Conservation (phyloP, 2,329 filamentous ascomycete genomes). For the Microsporum audouinii region DNA sequence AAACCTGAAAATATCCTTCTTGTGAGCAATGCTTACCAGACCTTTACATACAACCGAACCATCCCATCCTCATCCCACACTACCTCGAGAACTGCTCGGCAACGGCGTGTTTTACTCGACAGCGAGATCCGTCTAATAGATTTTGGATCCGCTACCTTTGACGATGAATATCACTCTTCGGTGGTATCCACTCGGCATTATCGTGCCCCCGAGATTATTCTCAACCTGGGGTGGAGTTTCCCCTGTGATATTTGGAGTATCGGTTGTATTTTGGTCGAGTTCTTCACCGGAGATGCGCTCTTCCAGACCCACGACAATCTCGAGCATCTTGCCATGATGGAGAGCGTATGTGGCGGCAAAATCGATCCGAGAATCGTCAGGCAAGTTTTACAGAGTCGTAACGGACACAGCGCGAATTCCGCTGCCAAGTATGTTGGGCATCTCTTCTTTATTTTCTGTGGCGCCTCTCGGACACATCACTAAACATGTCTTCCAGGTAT, state of each 20-base stretch:
- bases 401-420: conserved; percentile 40
- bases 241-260: conserved; percentile 61
- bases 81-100: conserved; percentile 46
- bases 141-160: conserved; percentile 56
- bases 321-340: conserved; percentile 60
- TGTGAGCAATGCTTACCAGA: conserved; percentile 54
- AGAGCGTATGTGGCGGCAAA: conserved; percentile 47
- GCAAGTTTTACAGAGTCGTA: conserved; percentile 40
- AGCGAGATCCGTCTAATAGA: conserved; percentile 58
- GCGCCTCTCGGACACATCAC: conserved; percentile 15
- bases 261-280: conserved; percentile 56
- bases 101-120: conserved; percentile 52
- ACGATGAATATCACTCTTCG: conserved; percentile 57
- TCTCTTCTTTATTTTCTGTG: conserved; percentile 8
- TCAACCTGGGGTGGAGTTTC: conserved; percentile 57
- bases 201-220: conserved; percentile 55
- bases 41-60: conserved; percentile 57
- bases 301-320: conserved; percentile 60
- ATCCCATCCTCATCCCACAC: conserved; percentile 54
- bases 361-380: conserved; percentile 46
- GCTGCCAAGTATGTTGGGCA: conserved; percentile 43
- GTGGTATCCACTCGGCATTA: conserved; percentile 58
- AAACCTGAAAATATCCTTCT: conserved; percentile 59
- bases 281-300: conserved; percentile 56
- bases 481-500: conserved; percentile 36